Conservation (phyloP, 768 basidiomycete species). For the Termitomyces sp. region DNA sequence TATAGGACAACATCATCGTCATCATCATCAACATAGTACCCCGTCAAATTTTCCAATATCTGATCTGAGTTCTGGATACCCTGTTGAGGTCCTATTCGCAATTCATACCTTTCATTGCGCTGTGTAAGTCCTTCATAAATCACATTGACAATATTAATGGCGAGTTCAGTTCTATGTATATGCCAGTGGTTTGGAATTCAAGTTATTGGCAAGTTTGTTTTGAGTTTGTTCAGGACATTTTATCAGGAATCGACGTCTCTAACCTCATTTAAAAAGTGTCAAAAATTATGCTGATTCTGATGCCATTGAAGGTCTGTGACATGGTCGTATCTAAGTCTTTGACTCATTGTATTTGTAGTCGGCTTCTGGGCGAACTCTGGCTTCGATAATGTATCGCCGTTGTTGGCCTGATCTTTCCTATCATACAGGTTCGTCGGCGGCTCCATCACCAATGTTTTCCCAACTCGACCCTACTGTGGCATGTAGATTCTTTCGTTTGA, state of each 20-base stretch:
- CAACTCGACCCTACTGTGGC: constrained; percentile 11
- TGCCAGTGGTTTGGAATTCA: no score
- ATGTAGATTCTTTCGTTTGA: constrained; percentile 12
- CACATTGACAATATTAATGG: background rate
- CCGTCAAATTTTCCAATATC: no score
- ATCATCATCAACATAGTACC: no score
- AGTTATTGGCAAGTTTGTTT: constrained; percentile 16
- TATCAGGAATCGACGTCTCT: background rate
- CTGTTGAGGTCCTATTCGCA: constrained; percentile 21
- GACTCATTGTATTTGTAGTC: constrained; percentile 12
- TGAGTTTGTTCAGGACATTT: no score
- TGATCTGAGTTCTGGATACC: constrained; percentile 13
- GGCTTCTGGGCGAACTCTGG: constrained; percentile 30
- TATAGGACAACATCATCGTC: no score
- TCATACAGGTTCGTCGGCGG: constrained; percentile 22
- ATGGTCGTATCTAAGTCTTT: background rate
- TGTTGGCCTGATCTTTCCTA: constrained; percentile 30
- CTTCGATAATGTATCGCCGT: constrained; percentile 30
- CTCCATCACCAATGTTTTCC: background rate
- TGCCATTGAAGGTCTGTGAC: constrained; percentile 8
- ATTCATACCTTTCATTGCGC: constrained; percentile 27
- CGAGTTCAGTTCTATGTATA: constrained; percentile 20
- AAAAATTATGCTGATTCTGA: constrained; percentile 14
- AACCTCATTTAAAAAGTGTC: constrained; percentile 9
- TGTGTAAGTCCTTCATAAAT: constrained; percentile 7